Base-by-base conservation (phyloP, 371 early-diverging fungal genomes). In the Choanephora cucurbitarum region DNA sequence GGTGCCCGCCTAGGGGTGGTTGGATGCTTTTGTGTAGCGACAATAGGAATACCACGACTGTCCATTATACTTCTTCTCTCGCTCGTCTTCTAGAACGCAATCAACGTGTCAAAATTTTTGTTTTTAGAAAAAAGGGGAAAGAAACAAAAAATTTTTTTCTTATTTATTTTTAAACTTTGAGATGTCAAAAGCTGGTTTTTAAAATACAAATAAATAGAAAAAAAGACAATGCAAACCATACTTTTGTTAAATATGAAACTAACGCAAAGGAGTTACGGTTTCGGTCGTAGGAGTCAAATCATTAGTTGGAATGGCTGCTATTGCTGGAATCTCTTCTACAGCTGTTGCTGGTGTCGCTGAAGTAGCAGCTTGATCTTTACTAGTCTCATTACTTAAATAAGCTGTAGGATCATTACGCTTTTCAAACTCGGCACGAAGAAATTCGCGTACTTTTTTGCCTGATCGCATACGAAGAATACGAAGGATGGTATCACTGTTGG, bases 151-250 rank as follows among this genome's bases (percentile, higher is more conserved):
- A 6, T 37, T 37, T 37, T 37, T 37, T 37, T 2, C 9, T 48
- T 78, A 67, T 88, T 93, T 90, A 62, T 73, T 90, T 58, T 72
- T 62, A 73, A 97, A 96, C 5, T 28, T 28, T 28, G 28, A 28
- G 7, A 93, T 92, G 69, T 97, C 97, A 66, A 88, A 85, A 57
- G 85, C 85, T 14, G 96, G 70, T 44, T 93, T 84, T 65, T 95
- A 97, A 58, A 28, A 28, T 28, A 7, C 28, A 28, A 28, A 28
- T 28, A 28, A 28, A 28, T 28, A 28, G n/a, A n/a, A 28, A 28
- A 28, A 28, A 28, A 5, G 28, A 28, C 28, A 28, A 28, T 7
- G 28, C 28, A 28, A 28, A 28, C 7, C 28, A 28, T 28, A 28
- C 28, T 28, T 28, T n/a, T 3, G 7, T 7, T 28, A 28, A 5